Conservation (phyloP, 768 basidiomycete genomes). For the Tephrocybe rancida region DNA sequence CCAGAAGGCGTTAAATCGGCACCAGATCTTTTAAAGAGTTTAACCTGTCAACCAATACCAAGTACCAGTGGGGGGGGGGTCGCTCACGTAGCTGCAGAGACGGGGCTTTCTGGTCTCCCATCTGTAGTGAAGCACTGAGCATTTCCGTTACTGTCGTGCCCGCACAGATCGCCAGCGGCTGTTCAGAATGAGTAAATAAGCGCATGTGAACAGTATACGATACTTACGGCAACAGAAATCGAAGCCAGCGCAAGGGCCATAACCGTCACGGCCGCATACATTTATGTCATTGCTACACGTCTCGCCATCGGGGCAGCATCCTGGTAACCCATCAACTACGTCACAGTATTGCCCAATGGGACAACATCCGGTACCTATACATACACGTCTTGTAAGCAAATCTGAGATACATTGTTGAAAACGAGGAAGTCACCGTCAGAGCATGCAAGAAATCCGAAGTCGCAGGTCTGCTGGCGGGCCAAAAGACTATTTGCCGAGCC, state of each 20-base stretch:
- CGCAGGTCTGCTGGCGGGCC: too few species aligned
- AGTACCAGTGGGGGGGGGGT: too few species aligned
- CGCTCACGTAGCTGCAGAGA: too few species aligned
- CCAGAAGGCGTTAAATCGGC: too few species aligned
- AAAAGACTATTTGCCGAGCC: too few species aligned
- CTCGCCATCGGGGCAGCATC: neutral
- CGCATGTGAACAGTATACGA: neutral
- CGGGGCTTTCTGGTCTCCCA: neutral
- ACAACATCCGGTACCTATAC: too few species aligned
- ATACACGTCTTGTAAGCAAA: too few species aligned
- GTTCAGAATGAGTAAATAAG: neutral
- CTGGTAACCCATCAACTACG: neutral
- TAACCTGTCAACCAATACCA: too few species aligned
- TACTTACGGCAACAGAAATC: slow-evolving; percentile 5
- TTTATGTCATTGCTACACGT: neutral
- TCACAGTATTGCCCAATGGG: neutral
- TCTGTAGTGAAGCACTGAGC: neutral
- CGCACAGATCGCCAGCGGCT: neutral
- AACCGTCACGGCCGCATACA: neutral
- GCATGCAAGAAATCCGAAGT: too few species aligned
- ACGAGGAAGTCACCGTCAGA: too few species aligned
- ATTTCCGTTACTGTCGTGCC: neutral
- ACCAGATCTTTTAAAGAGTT: too few species aligned
- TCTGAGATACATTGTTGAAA: too few species aligned
- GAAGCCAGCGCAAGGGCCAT: neutral